Base-by-base conservation (phyloP, 2,329 filamentous ascomycete species). In the Colletotrichum endophyticum region DNA sequence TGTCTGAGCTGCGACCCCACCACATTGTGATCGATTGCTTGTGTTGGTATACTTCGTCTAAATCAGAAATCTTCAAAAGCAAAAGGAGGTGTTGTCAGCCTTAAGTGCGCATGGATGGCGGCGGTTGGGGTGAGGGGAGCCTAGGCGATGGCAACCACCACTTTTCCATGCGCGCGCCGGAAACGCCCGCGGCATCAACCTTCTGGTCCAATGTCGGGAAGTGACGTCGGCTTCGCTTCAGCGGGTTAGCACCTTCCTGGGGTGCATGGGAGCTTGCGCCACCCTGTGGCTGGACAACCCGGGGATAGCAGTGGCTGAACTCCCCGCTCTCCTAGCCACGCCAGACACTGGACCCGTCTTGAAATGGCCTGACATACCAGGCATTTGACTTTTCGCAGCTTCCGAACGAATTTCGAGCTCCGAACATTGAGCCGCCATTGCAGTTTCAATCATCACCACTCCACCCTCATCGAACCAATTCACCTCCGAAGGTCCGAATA, bases 1-100 rank as follows among this genome's bases (percentile, higher is more conserved):
- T 84, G 39, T 85, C 81, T 73, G 83, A 80, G 32, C 83, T 82
- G 77, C 86, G 86, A 28, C 85, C 83, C 86, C 86, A 90, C 83
- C 76, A 28, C 32, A 61, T 69, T n/a, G 56, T 30, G 66, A 56
- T 32, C 22, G n/a, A 22, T 63, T 39, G 28, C 32, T 30, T 32
- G 27, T 63, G 67, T 63, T 25, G 56, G 39, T 75, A 73, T 63
- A 69, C 64, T 76, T 76, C 71, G 74, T 76, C 70, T 76, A 71
- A 70, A 64, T 53, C 39, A 16, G 27, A 39, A 8, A 36, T 12
- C 22, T 25, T 76, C 7, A 16, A 15, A 59, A 15, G n/a, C 25
- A 44, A 27, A 59, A 32, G 12, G 62, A 64, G 44, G 57, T 16
- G 34, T 49, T 72, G 74, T 22, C 28, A 61, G 30, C 32, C 66